These are phyloP conservation scores for Pseudogymnoascus sp. DNA, from an alignment of 2,329 filamentous ascomycete genomes.

Conservation along the genomic window DNA sequence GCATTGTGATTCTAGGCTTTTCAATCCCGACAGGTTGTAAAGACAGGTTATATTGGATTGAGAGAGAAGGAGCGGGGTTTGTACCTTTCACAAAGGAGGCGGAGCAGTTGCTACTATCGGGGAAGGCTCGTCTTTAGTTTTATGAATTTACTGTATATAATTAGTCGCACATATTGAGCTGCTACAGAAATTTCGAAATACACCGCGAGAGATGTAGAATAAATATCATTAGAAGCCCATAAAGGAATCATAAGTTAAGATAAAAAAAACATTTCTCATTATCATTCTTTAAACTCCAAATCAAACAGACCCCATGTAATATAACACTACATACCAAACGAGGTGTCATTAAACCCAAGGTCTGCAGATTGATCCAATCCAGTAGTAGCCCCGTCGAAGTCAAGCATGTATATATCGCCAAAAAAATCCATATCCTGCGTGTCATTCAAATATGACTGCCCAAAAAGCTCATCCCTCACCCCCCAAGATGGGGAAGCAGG, in stretches of 20 bases:
- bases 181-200: neutral
- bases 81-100: neutral
- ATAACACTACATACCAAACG: neutral
- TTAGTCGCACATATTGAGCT: neutral
- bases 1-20: neutral
- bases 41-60: neutral
- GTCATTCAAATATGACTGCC: neutral
- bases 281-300: neutral
- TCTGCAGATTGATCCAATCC: neutral
- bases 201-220: neutral
- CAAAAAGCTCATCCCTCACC: neutral
- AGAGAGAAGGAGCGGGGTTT: neutral
- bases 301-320: neutral
- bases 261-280: neutral
- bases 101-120: neutral
- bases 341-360: neutral
- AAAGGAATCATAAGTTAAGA: neutral
- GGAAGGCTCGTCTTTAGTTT: neutral
- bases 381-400: neutral
- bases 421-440: neutral
- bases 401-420: neutral
- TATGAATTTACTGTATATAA: neutral
- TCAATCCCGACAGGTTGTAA: neutral
- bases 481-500: neutral
- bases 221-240: neutral